Conservation (phyloP, 768 basidiomycete species). For the Rhodocollybia butyracea region DNA sequence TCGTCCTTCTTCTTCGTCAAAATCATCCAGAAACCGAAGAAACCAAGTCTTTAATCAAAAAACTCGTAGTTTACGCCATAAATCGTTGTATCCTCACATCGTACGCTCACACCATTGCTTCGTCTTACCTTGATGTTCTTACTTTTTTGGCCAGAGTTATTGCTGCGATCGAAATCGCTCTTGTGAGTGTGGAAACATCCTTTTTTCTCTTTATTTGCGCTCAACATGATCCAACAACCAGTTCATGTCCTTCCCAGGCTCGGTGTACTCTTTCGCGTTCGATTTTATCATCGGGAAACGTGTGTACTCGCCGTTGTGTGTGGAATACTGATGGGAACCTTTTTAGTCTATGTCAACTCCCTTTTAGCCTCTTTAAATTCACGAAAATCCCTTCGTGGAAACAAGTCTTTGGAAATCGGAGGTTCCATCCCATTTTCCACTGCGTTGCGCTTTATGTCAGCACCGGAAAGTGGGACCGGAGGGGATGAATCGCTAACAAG, state of each 20-base stretch:
- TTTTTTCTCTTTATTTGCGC: too few species aligned
- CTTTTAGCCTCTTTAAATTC: constrained; percentile 28
- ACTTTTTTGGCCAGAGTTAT: constrained; percentile 25
- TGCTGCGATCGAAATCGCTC: constrained; percentile 34
- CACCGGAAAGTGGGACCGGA: too few species aligned
- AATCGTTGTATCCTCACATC: constrained; percentile 50
- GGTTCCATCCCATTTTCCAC: not conserved
- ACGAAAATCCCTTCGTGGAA: constrained; percentile 9
- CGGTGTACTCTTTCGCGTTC: constrained; percentile 45
- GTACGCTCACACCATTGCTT: constrained; percentile 35
- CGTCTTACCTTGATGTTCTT: too few species aligned
- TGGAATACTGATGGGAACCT: not conserved
- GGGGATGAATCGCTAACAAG: too few species aligned
- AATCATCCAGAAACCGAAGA: constrained; percentile 31
- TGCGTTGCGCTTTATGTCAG: not conserved
- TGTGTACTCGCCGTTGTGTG: constrained; percentile 15
- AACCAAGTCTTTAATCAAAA: constrained; percentile 43
- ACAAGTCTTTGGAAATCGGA: not conserved
- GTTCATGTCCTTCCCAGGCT: constrained; percentile 24
- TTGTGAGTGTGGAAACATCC: too few species aligned
- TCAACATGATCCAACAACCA: too few species aligned
- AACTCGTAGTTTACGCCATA: constrained; percentile 44
- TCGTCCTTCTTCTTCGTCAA: constrained; percentile 38
- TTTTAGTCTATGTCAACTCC: constrained; percentile 25
- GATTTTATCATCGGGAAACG: constrained; percentile 53